A percentile compares a stretch with the other conserved stretches of the same genome.
Evolutionary conservation across 768 basidiomycete genomes (phyloP).

Genomic region (Boletus sp.): DNA sequence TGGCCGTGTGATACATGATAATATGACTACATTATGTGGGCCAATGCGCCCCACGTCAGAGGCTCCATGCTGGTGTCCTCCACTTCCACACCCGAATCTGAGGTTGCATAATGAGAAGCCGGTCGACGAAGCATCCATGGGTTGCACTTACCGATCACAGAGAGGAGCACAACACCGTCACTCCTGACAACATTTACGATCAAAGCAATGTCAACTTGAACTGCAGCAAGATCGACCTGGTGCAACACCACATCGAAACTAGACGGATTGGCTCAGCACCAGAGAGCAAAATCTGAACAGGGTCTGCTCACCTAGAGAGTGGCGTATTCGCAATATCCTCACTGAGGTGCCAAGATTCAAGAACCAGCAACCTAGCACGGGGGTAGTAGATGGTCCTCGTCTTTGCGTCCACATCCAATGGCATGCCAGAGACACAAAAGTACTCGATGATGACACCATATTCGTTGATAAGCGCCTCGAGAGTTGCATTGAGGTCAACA

Average conservation of each 20-base stretch:
- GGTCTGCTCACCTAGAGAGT: slow-evolving; percentile 10
- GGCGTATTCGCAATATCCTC: slow-evolving; percentile 1
- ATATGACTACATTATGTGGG: too few relatives aligned
- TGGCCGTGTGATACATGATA: too few relatives aligned
- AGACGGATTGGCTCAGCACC: not conserved
- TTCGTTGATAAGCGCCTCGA: slow-evolving; percentile 18
- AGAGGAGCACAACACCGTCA: slow-evolving; percentile 21
- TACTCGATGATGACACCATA: slow-evolving; percentile 17
- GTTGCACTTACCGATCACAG: slow-evolving; percentile 17
- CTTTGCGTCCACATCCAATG: slow-evolving; percentile 25
- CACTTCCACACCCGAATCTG: slow-evolving; percentile 18
- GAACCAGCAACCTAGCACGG: slow-evolving; percentile 14
- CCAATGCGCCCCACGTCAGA: slow-evolving; percentile 11
- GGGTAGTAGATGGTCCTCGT: slow-evolving; percentile 9
- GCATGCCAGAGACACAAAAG: too few relatives aligned
- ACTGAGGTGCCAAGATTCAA: slow-evolving; percentile 18
- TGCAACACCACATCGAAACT: too few relatives aligned
- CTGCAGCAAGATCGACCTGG: too few relatives aligned
- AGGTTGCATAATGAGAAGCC: not conserved
- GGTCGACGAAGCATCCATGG: not conserved
- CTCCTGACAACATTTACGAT: slow-evolving; percentile 24
- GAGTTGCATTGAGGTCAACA: slow-evolving; percentile 9
- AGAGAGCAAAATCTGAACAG: rapidly evolving
- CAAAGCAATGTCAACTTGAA: slow-evolving; percentile 14
- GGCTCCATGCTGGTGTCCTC: slow-evolving; percentile 14